Base-by-base conservation (phyloP, 169 alveolate species). In the Plasmodium ovale region DNA sequence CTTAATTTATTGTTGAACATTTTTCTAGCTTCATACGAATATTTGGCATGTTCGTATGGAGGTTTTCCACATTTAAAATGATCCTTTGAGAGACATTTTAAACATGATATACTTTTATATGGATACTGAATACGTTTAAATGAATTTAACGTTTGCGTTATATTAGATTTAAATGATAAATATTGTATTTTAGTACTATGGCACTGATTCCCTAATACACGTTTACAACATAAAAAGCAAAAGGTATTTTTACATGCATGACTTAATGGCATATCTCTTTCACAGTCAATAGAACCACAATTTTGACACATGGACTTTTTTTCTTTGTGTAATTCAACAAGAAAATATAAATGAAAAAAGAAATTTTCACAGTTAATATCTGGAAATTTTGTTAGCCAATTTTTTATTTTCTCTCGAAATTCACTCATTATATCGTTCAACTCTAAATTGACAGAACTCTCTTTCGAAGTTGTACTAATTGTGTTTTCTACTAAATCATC, bases 51-150 rank as follows among this genome's bases (percentile, higher is more conserved):
- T 35, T 65, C 25, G 31, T 65, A 67, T 29, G 90, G 90, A 49
- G 90, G 90, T 6, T 12, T 65, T 51, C 90, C 90, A 82, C 90
- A 82, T 53, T 51, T 82, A 16, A 31, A 21, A 68, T 82, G 90
- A 16, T 65, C 65, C 33, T 53, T 67, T 7, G 69, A 60, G 9
- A 82, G 31, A 53, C 90, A 82, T 10, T 53, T 68, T 33, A 82
- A 82, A 69, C 90, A 82, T 1, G 90, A 21, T 7, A 68, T 44
- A 51, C 54, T 23, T 21, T 19, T 67, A 21, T 51, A 51, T 19
- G 90, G 84, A 82, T 33, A 37, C 0, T 51, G 35, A 7, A 82
- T 31, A 39, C 33, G 3, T 39, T 23, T 82, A 53, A 27, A 37
- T 12, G 49, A 62, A 25, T 19, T 51, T 33, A 82, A 23, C 39